Conservation (phyloP, 495 filamentous ascomycete species). For the Pseudoneurospora amorphoporcata region DNA sequence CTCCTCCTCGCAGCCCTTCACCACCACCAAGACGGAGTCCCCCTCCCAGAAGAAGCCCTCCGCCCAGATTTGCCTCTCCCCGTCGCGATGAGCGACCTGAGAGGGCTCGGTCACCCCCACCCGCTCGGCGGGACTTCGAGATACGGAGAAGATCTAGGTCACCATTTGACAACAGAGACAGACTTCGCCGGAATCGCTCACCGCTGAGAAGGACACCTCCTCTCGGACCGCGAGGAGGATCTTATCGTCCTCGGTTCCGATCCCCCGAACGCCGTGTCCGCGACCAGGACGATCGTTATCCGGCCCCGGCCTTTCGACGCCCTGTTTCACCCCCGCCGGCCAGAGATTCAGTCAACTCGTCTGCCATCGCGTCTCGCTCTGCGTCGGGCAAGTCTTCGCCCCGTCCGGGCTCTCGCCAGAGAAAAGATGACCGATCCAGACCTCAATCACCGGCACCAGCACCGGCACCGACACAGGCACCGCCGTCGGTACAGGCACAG, state of each 20-base stretch:
- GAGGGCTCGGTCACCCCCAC: slow-evolving; percentile 13
- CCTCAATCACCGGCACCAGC: slow-evolving; percentile 28
- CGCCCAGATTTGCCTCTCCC: slow-evolving; percentile 31
- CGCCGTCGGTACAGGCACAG: background rate
- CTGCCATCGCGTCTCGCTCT: slow-evolving; percentile 33
- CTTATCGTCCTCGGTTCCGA: slow-evolving; percentile 34
- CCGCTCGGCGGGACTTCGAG: slow-evolving; percentile 17
- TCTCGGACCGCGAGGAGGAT: slow-evolving; percentile 18
- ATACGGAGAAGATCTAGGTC: slow-evolving; percentile 35
- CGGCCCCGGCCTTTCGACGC: slow-evolving; percentile 25
- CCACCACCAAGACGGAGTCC: slow-evolving; percentile 26
- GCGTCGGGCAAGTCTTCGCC: slow-evolving; percentile 34
- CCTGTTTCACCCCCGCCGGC: slow-evolving; percentile 22
- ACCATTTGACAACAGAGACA: slow-evolving; percentile 35
- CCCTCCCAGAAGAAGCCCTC: slow-evolving; percentile 18
- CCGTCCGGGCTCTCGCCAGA: slow-evolving; percentile 26
- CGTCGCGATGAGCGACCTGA: slow-evolving; percentile 26
- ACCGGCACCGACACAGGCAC: slow-evolving; percentile 1
- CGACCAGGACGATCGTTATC: slow-evolving; percentile 33
- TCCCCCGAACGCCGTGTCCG: slow-evolving; percentile 35
- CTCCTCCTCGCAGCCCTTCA: slow-evolving; percentile 22
- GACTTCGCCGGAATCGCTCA: slow-evolving; percentile 27
- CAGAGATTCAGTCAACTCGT: slow-evolving; percentile 33
- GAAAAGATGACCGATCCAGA: slow-evolving; percentile 32
- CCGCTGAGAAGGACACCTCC: slow-evolving; percentile 30